Conservation (phyloP, 2,329 filamentous ascomycete species). For the Diaporthe capsici region DNA sequence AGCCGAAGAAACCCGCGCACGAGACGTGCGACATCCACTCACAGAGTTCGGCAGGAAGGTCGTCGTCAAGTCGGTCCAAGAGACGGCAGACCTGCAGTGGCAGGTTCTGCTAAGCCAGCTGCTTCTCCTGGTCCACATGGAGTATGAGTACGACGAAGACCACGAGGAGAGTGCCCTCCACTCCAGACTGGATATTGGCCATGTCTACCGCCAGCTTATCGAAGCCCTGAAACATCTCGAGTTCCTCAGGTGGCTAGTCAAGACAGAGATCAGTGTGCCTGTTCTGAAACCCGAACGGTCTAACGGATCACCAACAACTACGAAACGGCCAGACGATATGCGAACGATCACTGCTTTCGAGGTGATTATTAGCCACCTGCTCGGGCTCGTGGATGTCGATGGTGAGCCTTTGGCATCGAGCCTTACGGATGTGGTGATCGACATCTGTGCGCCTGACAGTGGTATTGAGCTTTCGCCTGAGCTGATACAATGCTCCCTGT, state of each 20-base stretch:
- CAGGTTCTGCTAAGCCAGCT: conserved; percentile 86
- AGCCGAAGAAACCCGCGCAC: conserved; percentile 59
- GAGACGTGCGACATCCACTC: conserved; percentile 66
- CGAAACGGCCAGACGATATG: conserved; percentile 61
- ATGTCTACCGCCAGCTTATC: conserved; percentile 78
- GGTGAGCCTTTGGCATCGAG: conserved; percentile 68
- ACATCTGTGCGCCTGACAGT: conserved; percentile 75
- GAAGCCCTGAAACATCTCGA: conserved; percentile 80
- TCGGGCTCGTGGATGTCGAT: conserved; percentile 72
- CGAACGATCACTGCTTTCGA: conserved; percentile 71
- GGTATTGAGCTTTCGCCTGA: conserved; percentile 75
- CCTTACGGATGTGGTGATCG: conserved; percentile 76
- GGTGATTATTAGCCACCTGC: conserved; percentile 72
- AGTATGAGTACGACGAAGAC: conserved; percentile 77
- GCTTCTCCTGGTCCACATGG: conserved; percentile 87
- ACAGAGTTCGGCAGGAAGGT: conserved; percentile 84
- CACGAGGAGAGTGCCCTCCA: conserved; percentile 77
- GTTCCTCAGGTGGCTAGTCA: conserved; percentile 78
- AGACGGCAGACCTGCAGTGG: conserved; percentile 80
- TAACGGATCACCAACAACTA: conserved; percentile 45
- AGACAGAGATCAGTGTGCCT: conserved; percentile 68
- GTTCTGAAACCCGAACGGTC: conserved; percentile 58
- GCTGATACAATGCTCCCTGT: conserved; percentile 73
- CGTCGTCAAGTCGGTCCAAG: conserved; percentile 82
- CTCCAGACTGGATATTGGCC: conserved; percentile 74